Evolutionary conservation across 352 stramenopile genomes (phyloP), one percentile per base, ranked within the genome.

Genomic region (Phytophthora citricola): DNA sequence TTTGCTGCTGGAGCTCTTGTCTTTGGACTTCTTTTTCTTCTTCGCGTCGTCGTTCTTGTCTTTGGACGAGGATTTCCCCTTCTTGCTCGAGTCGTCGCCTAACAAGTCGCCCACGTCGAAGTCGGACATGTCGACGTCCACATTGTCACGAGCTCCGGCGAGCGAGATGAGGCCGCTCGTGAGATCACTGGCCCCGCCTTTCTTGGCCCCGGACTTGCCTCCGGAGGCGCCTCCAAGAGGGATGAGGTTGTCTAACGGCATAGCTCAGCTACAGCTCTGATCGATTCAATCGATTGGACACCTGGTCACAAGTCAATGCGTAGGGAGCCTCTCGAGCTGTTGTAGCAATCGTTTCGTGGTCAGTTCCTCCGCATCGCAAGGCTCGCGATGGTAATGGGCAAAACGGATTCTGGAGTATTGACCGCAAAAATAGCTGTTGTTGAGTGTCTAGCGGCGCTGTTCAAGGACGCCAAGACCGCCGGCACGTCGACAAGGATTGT

Each of bases 101-200:
- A 90, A 66, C 27, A 92, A 55, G 24, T 87, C 76, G 34, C 80
- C 81, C 2, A 90, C 76, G 46, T 89, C 73, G 43, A 89, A 85
- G 54, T 87, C 77, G 11, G 48, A 66, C 56, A 85, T 81, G 27
- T 89, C 79, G 26, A 83, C 55, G 51, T 85, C 79, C n/a, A 64
- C 63, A 57, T 70, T 73, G 39, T 61, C 59, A 27, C 71, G 53
- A 50, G 48, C 27, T 29, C 50, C 52, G 14, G 52, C 63, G 41
- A 92, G 80, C 8, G 79, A 87, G 55, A 92, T 90, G 27, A 91
- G 67, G 0, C 84, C 84, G 44, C 81, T 65, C 1, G 81, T 92
- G 34, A 91, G 71, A 29, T 90, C 75, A 9, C 60, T 83, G 12
- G 60, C 22, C 7, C 38, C 46, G 2, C 40, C 26, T 41, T 61